Conservation (phyloP, 2,329 filamentous ascomycete species). For the Cryoendolithus antarcticus region DNA sequence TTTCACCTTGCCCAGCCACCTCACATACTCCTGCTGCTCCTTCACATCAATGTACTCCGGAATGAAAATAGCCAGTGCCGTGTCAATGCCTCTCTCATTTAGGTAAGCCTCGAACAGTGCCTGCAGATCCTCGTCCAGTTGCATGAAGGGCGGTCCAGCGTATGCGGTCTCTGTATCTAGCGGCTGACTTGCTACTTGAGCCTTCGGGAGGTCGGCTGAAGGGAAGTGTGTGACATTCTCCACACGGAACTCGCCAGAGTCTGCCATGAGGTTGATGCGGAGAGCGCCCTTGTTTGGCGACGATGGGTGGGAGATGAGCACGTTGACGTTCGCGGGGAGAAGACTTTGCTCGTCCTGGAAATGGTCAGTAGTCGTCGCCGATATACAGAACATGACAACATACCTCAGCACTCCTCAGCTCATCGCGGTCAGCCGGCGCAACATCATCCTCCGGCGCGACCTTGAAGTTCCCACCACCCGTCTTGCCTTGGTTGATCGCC, state of each 20-base stretch:
- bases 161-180: constrained; percentile 56
- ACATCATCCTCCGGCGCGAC: constrained; percentile 44
- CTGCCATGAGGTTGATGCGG: constrained; percentile 71
- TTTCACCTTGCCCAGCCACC: constrained; percentile 79
- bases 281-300: constrained; percentile 63
- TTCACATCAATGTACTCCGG: constrained; percentile 96
- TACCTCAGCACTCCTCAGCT: constrained; percentile 41
- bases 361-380: too few species aligned
- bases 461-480: constrained; percentile 39
- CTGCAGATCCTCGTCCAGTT: constrained; percentile 92
- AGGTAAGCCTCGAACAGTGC: constrained; percentile 84
- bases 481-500: constrained; percentile 41
- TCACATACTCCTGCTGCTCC: constrained; percentile 94
- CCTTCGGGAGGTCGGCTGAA: constrained; percentile 64
- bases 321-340: constrained; percentile 71
- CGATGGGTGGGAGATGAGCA: constrained; percentile 77
- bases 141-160: constrained; percentile 82
- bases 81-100: constrained; percentile 85
- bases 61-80: constrained; percentile 75
- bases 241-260: constrained; percentile 76
- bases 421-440: constrained; percentile 45
- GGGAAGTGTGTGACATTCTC: constrained; percentile 85
- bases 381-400: background rate
- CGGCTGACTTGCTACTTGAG: constrained; percentile 44
- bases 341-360: too few species aligned